Evolutionary conservation across 2,329 filamentous ascomycete genomes (phyloP).

Genomic region (Xylariaceae sp.): DNA sequence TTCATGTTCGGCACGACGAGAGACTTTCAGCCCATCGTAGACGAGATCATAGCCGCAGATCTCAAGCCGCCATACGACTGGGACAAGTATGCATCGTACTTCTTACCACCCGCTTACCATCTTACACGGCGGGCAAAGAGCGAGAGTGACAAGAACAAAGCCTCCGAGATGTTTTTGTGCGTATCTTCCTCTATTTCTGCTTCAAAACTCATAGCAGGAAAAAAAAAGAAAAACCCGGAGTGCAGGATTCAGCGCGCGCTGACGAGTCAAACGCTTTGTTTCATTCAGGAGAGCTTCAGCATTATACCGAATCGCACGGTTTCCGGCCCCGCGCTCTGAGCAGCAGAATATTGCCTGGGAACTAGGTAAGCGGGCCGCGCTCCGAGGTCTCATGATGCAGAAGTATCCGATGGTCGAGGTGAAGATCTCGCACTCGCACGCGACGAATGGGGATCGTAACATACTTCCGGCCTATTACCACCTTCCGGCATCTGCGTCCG

Average conservation of each 20-base stretch:
- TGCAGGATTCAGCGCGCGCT: neutral
- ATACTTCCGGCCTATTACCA: slow-evolving; percentile 29
- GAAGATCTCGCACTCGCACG: slow-evolving; percentile 28
- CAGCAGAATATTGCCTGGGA: slow-evolving; percentile 29
- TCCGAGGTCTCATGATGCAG: slow-evolving; percentile 27
- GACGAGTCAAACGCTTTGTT: neutral
- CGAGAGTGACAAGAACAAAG: slow-evolving; percentile 25
- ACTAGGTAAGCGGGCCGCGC: slow-evolving; percentile 28
- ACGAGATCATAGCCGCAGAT: slow-evolving; percentile 30
- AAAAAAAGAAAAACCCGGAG: neutral
- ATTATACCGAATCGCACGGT: slow-evolving; percentile 33
- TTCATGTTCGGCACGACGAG: slow-evolving; percentile 32
- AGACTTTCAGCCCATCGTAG: slow-evolving; percentile 33
- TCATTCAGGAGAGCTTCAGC: slow-evolving; percentile 28
- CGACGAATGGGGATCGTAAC: slow-evolving; percentile 22
- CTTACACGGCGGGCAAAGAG: slow-evolving; percentile 22
- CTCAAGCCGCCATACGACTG: slow-evolving; percentile 30
- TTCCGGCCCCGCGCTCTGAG: slow-evolving; percentile 30
- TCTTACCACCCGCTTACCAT: slow-evolving; percentile 30
- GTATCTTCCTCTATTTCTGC: slow-evolving; percentile 5
- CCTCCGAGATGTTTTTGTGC: slow-evolving; percentile 31
- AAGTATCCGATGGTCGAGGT: slow-evolving; percentile 28
- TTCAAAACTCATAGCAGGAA: no score
- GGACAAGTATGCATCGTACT: slow-evolving; percentile 34
- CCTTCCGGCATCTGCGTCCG: slow-evolving; percentile 22